These are phyloP conservation scores for Dendrobium huoshanense DNA, from an alignment of 106 monocot species.

Conservation along the genomic window DNA sequence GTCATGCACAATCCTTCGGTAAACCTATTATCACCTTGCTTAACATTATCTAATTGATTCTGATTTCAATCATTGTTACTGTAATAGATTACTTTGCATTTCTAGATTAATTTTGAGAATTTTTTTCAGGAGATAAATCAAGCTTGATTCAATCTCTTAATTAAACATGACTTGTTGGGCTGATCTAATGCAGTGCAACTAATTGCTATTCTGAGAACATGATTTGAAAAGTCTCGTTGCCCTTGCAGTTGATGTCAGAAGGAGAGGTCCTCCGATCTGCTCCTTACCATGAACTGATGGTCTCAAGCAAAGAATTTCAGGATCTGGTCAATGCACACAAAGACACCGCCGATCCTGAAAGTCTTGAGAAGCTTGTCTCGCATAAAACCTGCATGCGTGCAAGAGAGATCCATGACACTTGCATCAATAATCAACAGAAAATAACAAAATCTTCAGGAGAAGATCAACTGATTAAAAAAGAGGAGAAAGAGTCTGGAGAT, in stretches of 20 bases:
- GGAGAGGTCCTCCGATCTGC: constrained; percentile 58
- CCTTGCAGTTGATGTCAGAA: constrained; percentile 76
- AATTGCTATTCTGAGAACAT: background rate
- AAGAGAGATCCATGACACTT: constrained; percentile 20
- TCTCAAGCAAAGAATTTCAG: constrained; percentile 61
- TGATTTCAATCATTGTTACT: background rate
- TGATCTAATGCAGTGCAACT: background rate
- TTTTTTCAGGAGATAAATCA: constrained; percentile 6
- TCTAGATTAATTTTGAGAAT: background rate
- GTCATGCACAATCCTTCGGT: background rate
- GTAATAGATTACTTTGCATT: background rate
- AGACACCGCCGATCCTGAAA: constrained; percentile 47
- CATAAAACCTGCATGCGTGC: constrained; percentile 9
- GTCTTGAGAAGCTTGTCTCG: constrained; percentile 16
- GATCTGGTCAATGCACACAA: constrained; percentile 80
- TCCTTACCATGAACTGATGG: constrained; percentile 56
- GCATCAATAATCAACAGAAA: constrained; percentile 12
- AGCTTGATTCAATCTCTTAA: background rate
- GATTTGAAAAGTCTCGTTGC: constrained; percentile 5
- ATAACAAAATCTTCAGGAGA: constrained; percentile 11
- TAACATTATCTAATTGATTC: background rate
- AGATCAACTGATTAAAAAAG: constrained; percentile 89
- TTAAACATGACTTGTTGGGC: background rate
- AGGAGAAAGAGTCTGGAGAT: constrained; percentile 80
- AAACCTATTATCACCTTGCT: background rate